Evolutionary conservation across 2,329 filamentous ascomycete genomes (phyloP).

Genomic region (Colletotrichum coccodes): DNA sequence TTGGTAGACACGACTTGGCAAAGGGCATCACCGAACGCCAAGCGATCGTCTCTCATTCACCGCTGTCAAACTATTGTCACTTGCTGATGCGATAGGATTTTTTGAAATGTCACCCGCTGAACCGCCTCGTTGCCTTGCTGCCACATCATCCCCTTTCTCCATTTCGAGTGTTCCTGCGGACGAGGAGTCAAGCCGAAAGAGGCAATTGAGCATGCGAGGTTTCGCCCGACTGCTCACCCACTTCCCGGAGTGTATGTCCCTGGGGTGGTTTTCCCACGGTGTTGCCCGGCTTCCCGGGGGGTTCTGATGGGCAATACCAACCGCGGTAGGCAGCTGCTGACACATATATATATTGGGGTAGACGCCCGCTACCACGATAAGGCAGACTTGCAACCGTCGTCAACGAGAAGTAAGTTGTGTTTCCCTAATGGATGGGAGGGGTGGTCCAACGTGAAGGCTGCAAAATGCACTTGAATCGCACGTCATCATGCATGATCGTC

Average conservation of each 20-base stretch:
- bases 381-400: neutral
- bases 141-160: neutral
- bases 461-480: neutral
- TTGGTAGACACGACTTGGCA: slow-evolving; percentile 9
- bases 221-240: neutral
- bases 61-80: neutral
- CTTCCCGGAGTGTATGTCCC: neutral
- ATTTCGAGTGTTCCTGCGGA: neutral
- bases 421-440: neutral
- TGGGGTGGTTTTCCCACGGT: neutral
- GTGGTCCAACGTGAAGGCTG: neutral
- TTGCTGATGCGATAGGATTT: neutral
- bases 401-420: neutral
- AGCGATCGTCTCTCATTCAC: slow-evolving; percentile 14
- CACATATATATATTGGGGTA: neutral
- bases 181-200: neutral
- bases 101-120: neutral
- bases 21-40: slow-evolving; percentile 10
- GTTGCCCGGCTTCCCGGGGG: neutral
- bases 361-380: neutral
- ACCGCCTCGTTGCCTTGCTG: neutral
- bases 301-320: neutral
- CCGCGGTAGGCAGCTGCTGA: neutral
- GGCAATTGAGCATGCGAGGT: neutral
- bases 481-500: neutral